Conservation (phyloP, 192 early-diverging fungal species). For the Umbelopsis sp. region DNA sequence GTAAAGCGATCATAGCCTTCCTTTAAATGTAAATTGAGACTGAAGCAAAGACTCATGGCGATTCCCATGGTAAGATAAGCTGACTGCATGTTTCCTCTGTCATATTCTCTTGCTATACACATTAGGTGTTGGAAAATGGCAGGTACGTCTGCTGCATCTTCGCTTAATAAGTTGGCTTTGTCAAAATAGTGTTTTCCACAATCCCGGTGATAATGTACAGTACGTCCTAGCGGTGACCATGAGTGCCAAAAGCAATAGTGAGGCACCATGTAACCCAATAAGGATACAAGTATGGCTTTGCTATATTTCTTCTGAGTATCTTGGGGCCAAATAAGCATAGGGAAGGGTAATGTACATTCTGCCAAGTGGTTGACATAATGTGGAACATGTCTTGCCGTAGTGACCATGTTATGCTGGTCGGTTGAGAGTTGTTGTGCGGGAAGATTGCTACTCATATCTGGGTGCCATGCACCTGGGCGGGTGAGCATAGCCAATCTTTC, state of each 20-base stretch:
- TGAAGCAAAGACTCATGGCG: constrained; percentile 34
- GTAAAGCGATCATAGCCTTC: constrained; percentile 28
- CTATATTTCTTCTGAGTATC: not conserved
- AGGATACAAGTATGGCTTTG: not conserved
- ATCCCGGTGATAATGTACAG: constrained; percentile 10
- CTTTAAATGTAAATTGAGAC: constrained; percentile 20
- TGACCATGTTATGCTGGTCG: not conserved
- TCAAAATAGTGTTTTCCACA: not conserved
- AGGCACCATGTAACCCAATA: constrained; percentile 7
- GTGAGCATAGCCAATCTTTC: constrained; percentile 15
- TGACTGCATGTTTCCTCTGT: constrained; percentile 14
- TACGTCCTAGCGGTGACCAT: not conserved
- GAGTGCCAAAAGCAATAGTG: constrained; percentile 20
- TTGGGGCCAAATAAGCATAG: not conserved
- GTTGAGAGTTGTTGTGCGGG: constrained; percentile 10
- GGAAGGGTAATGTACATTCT: not conserved
- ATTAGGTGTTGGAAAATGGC: not conserved
- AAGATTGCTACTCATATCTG: constrained; percentile 14
- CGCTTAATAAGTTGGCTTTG: not conserved
- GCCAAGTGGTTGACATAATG: not conserved
- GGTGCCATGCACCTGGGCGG: constrained; percentile 4
- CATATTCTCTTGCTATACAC: not conserved
- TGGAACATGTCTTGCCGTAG: not conserved
- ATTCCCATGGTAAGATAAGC: constrained; percentile 25
- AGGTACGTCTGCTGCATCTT: not conserved